These are phyloP conservation scores for Laburnicola sp. DNA, from an alignment of 2,329 filamentous ascomycete species.

Conservation along the genomic window DNA sequence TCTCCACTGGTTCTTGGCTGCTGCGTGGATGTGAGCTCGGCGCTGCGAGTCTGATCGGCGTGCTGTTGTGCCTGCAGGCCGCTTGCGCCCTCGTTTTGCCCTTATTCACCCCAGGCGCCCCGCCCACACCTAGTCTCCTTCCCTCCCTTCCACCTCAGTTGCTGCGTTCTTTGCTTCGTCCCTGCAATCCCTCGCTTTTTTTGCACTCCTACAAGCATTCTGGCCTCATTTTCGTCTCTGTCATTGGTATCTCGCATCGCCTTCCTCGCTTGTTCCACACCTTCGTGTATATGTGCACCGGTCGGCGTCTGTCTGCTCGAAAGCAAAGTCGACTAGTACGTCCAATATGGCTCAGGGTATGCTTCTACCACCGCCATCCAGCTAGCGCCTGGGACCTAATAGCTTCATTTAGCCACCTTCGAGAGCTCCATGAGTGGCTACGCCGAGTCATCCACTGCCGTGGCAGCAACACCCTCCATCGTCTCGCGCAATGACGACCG, in stretches of 20 bases:
- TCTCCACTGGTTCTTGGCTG: slow-evolving; percentile 3
- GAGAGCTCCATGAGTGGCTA: slow-evolving; percentile 20
- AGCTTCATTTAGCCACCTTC: slow-evolving; percentile 26
- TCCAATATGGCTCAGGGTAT: slow-evolving; percentile 28
- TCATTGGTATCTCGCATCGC: not conserved
- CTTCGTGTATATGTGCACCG: slow-evolving; percentile 22
- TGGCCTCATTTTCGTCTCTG: not conserved
- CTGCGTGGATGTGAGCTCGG: not conserved
- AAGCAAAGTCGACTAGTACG: slow-evolving; percentile 17
- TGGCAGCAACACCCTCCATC: slow-evolving; percentile 15
- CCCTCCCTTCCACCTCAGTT: not conserved
- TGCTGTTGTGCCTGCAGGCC: slow-evolving; percentile 1
- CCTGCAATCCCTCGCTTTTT: not conserved
- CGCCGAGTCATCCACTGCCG: slow-evolving; percentile 13
- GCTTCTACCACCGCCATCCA: not conserved
- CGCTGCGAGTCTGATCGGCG: not conserved
- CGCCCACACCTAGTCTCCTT: not conserved
- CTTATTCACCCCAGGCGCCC: not conserved
- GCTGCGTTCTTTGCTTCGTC: not conserved
- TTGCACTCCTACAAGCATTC: not conserved
- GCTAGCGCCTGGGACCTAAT: not conserved
- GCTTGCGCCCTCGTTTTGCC: not conserved
- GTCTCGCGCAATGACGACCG: slow-evolving; percentile 24
- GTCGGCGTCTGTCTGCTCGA: slow-evolving; percentile 13
- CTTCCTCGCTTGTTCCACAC: not conserved